Base-by-base conservation (phyloP, 2,329 filamentous ascomycete species). In the Rhexocercosporidium sp. region DNA sequence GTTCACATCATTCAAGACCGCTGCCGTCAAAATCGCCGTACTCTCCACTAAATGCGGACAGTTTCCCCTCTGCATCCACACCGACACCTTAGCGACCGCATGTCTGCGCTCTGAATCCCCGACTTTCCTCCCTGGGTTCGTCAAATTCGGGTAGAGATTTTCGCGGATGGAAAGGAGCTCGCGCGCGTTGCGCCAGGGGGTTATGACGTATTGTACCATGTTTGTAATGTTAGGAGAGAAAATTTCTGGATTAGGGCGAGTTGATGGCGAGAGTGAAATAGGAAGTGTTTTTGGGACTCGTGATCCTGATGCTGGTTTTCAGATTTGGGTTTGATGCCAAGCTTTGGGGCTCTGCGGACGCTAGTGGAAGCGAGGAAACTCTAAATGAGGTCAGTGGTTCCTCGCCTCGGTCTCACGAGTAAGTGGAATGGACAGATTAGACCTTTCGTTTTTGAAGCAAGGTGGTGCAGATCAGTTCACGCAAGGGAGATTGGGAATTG, bases 1-100 rank as follows among this genome's bases (percentile, higher is more conserved):
- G 41, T 66, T 67, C 3, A 70, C 82, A 79, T 94, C 91, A 75
- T 88, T 86, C 61, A 94, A 80, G 22, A 90, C 81, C 31, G 91
- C 91, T 68, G 91, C 88, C 71, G 87, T 87, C 67, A 96, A 82
- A 69, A 93, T 85, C 2, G 90, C 90, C 49, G 92, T 94, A 41
- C 90, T 92, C 79, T 95, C 92, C 63, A 95, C 86, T 79, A 93
- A 84, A 80, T 95, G 90, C 64, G 92, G 92, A 69, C 93, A 91
- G 73, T 88, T 88, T 70, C 89, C 89, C 76, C 91, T 87, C 75
- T 90, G 85, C 84, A 91, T 88, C 90, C 90, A 92, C 79, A 90
- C 85, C 49, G 85, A 84, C 59, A 90, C 87, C 60, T 84, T 82
- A 60, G 86, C 84, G 59, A 90, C 86, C 66, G 87, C 84, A 68